Conservation (phyloP, 2,329 filamentous ascomycete species). For the Ustulina deusta region DNA sequence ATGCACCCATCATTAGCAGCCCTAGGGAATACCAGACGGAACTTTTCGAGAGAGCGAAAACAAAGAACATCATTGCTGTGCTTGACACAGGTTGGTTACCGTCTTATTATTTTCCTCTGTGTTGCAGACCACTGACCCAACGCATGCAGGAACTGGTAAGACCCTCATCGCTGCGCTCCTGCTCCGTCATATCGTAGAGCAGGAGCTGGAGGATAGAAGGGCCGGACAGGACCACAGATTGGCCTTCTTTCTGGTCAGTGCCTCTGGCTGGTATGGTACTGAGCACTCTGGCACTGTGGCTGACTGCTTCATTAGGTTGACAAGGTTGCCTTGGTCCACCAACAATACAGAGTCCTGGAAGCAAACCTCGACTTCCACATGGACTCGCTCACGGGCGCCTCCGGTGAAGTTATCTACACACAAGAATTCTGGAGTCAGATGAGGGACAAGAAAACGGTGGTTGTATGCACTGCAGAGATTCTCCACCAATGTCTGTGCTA, state of each 20-base stretch:
- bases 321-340: slow-evolving; percentile 89
- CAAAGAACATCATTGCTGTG: slow-evolving; percentile 89
- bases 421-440: slow-evolving; percentile 64
- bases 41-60: slow-evolving; percentile 87
- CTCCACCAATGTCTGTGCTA: slow-evolving; percentile 81
- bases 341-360: slow-evolving; percentile 85
- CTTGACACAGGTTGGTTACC: slow-evolving; percentile 78
- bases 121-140: slow-evolving; percentile 29
- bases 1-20: slow-evolving; percentile 73
- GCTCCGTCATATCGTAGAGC: slow-evolving; percentile 78
- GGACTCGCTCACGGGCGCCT: slow-evolving; percentile 79
- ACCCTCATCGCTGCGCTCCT: slow-evolving; percentile 94
- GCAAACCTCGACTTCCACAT: slow-evolving; percentile 84
- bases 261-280: background rate
- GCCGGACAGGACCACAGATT: slow-evolving; percentile 71
- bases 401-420: slow-evolving; percentile 58
- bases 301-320: slow-evolving; percentile 68
- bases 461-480: slow-evolving; percentile 94
- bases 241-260: slow-evolving; percentile 82
- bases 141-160: slow-evolving; percentile 81
- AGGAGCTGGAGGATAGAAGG: slow-evolving; percentile 78
- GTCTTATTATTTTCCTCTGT: background rate
- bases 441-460: slow-evolving; percentile 76
- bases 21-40: slow-evolving; percentile 93
- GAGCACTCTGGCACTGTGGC: background rate